Evolutionary conservation across 768 basidiomycete genomes (phyloP), one percentile per base, ranked within the genome.

Genomic region (Amanita inopinata): DNA sequence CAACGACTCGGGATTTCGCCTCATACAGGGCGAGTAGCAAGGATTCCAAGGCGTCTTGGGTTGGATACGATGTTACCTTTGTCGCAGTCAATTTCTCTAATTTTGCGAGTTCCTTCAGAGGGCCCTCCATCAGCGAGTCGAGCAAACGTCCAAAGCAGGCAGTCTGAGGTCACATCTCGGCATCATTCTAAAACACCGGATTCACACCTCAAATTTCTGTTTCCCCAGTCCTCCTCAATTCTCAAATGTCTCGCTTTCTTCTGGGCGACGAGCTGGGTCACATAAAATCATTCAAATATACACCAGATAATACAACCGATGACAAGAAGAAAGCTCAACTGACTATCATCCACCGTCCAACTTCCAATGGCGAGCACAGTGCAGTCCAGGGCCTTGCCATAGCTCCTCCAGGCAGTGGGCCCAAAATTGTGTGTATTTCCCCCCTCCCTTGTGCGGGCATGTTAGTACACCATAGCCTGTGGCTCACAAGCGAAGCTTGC

Each of bases 181-280:
- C 11, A n/a, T 28, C 28, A 18, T 19, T 28, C 10, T 3, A 28
- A 33, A 10, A 19, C 20, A 8, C 36, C 36, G 14, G 20, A 38
- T 35, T 20, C 43, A 12, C 22, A n/a, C 10, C 28, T 17, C 5
- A 33, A n/a, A n/a, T n/a, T n/a, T n/a, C n/a, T n/a, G n/a, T n/a
- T n/a, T n/a, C 36, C 23, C 24, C 15, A 20, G 11, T 14, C 20
- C 14, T 12, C 33, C 33, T 14, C 7, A 6, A 14, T 39, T 24
- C 22, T 10, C 51, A 46, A 39, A 86, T 84, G 81, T 63, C 75
- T 56, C 73, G 71, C 45, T 87, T 88, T 61, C 61, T 86, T 38
- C 59, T 76, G 33, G 88, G 84, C 49, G 88, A 90, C 61, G 81
- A 86, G 49, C 75, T 84, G 23, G 88, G 87, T 14, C 75, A 73